Conservation (phyloP, 78 protist genomes). For the Parvularia atlantis region DNA sequence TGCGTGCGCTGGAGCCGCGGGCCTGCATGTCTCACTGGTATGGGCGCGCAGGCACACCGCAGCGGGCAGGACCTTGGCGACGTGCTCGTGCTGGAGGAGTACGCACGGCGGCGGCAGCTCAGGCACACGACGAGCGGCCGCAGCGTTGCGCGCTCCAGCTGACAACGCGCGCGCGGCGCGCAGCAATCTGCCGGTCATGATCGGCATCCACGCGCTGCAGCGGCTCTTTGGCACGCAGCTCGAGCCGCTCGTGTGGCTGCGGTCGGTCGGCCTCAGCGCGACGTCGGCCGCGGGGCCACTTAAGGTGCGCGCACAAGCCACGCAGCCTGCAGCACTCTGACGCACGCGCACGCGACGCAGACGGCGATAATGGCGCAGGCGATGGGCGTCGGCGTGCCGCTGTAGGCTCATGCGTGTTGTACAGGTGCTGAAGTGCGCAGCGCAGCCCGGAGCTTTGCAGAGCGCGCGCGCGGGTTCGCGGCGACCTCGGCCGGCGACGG, state of each 20-base stretch:
- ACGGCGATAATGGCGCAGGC: too few species aligned
- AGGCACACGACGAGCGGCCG: too few species aligned
- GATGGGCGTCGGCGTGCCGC: too few species aligned
- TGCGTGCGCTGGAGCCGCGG: background rate
- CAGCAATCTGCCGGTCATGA: background rate
- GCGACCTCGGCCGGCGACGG: background rate
- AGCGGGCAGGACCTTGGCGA: too few species aligned
- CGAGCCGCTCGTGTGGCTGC: background rate
- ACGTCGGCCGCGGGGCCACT: background rate
- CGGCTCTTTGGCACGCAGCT: background rate
- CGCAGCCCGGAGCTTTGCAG: background rate
- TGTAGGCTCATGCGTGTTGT: too few species aligned
- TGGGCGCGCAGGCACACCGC: background rate
- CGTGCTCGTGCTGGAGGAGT: too few species aligned
- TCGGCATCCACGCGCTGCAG: background rate
- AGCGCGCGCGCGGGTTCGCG: background rate
- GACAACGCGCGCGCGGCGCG: too few species aligned
- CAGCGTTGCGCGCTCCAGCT: too few species aligned
- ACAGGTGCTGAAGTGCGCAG: too few species aligned
- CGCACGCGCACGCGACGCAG: background rate
- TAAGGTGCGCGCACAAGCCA: background rate
- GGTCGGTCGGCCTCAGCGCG: background rate
- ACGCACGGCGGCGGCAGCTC: too few species aligned
- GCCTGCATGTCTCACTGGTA: background rate
- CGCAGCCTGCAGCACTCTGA: background rate